Evolutionary conservation across 768 basidiomycete species (phyloP), one percentile per base, ranked within the genome.

Genomic region (Tulasnella sp.): DNA sequence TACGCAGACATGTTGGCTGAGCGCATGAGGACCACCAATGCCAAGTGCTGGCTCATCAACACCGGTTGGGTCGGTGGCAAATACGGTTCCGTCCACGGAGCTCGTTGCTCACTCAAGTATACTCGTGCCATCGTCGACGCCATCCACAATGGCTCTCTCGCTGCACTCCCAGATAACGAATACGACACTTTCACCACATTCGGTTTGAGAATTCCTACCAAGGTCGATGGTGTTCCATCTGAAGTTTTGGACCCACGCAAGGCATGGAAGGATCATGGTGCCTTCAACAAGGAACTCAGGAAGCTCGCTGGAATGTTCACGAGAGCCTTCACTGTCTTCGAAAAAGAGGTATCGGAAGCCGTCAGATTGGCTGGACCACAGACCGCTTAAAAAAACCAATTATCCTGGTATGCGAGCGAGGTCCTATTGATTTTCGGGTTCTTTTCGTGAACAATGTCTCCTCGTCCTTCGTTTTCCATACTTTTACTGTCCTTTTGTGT

Each of bases 41-140:
- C 91, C 59, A 68, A 90, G 67, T 95, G 92, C 73, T 99, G 90
- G 89, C 75, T 98, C 63, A 85, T 99, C 78, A 98, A 99, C 81
- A 99, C 93, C 2, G 93, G 87, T 56, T 92, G 88, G 88, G 83
- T 87, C 46, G 83, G 87, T 50, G 93, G 93, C 65, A 89, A 88
- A 66, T 99, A 79, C 65, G 93, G 93, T 42, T 70, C 71, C 13
- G n/a, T n/a, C n/a, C n/a, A n/a, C n/a, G 93, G 92, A 59, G 87
- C 85, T 70, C 87, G 93, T 57, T 99, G 93, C 78, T 83, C 93
- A 16, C 81, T 99, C 70, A 86, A 85, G 64, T 89, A 80, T 70
- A 98, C 95, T 41, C 88, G 93, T 49, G 81, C 82, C 53, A 98
- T 98, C 65, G 84, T 98, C 68, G 91, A 98, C 65, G 86, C 91